phyloP scores from a whole-genome alignment of 2,329 filamentous ascomycete genomes.

The Claviceps quebecensis region DNA sequence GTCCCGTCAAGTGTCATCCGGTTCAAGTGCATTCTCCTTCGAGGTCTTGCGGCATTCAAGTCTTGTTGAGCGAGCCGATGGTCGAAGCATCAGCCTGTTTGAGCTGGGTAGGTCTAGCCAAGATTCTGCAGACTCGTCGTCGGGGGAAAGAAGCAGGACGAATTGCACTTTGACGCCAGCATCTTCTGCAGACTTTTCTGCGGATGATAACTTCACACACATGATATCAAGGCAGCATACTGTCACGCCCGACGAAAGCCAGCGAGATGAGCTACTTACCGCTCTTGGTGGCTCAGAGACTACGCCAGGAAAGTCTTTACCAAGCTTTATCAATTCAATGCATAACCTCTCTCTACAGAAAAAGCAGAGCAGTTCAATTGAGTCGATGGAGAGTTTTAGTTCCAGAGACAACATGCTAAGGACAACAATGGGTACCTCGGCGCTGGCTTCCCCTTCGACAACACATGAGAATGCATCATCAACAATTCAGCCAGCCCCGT shows the following conservation, averaged over 20 bases:
- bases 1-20: background rate
- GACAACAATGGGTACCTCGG: background rate
- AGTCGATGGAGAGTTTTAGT: background rate
- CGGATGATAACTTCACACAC: background rate
- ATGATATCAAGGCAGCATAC: conserved; percentile 1
- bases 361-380: background rate
- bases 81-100: background rate
- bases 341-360: background rate
- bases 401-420: background rate
- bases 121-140: background rate
- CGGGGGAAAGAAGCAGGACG: background rate
- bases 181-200: background rate
- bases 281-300: background rate
- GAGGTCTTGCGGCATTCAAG: background rate
- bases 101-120: background rate
- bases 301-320: background rate
- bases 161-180: background rate
- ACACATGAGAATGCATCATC: conserved; percentile 1
- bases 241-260: conserved; percentile 1
- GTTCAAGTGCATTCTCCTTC: background rate
- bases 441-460: background rate
- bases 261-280: conserved; percentile 1
- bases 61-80: background rate
- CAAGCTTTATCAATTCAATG: background rate
- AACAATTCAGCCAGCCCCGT: background rate